These are phyloP conservation scores for Pyrenochaeta sp. DNA, from an alignment of 2,329 filamentous ascomycete species.

Conservation along the genomic window DNA sequence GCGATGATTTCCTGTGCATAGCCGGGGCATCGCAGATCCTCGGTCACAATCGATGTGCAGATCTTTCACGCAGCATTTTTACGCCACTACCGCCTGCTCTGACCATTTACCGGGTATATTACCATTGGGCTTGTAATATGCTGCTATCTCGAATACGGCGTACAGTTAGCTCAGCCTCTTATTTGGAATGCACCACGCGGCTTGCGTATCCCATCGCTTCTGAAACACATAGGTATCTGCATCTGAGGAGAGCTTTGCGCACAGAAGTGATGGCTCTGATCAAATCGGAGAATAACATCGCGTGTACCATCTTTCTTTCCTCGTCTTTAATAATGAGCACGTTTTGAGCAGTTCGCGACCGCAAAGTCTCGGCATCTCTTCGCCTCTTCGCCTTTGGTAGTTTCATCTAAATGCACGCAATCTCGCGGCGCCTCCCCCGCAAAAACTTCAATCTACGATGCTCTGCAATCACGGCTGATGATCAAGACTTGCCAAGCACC, in stretches of 20 bases:
- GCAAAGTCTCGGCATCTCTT: constrained; percentile 17
- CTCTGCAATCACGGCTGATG: constrained; percentile 17
- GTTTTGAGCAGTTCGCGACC: background rate
- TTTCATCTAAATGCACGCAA: constrained; percentile 38
- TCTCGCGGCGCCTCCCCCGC: constrained; percentile 13
- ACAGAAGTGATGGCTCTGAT: too few species aligned
- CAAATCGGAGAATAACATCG: too few species aligned
- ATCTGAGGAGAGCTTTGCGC: too few species aligned
- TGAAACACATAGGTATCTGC: too few species aligned
- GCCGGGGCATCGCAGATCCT: background rate
- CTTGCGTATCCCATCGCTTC: too few species aligned
- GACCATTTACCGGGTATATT: constrained; percentile 7
- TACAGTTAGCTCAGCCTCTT: background rate
- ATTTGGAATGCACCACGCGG: too few species aligned
- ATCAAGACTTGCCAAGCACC: constrained; percentile 20
- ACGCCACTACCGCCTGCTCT: background rate
- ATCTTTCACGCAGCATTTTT: constrained; percentile 1
- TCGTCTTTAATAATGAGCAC: background rate
- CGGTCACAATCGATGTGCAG: background rate
- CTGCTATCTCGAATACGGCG: constrained; percentile 14
- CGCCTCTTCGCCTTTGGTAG: constrained; percentile 20
- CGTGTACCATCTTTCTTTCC: background rate
- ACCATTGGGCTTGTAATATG: constrained; percentile 2
- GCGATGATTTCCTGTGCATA: background rate
- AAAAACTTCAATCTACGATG: constrained; percentile 19